Conservation (phyloP, 441 rosid genomes). For the Aquilaria agallochum region DNA sequence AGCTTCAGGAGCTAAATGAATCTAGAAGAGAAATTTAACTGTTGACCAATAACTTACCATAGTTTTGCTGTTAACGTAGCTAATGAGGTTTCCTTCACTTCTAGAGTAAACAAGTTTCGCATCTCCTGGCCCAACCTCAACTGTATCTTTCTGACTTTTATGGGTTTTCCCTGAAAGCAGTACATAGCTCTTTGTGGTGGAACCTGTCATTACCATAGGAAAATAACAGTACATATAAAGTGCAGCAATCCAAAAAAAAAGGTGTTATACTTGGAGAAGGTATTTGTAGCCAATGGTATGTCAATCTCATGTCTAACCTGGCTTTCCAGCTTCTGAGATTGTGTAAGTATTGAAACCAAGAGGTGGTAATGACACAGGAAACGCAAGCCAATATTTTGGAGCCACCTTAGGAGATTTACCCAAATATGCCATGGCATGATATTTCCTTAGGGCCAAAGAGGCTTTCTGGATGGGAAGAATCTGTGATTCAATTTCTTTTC, state of each 20-base stretch:
- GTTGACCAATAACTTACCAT: constrained; percentile 20
- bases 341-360: constrained; percentile 46
- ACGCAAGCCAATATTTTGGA: constrained; percentile 56
- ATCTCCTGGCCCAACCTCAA: constrained; percentile 38
- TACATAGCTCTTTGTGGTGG: constrained; percentile 25
- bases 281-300: not conserved
- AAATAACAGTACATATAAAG: constrained; percentile 1
- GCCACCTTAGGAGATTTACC: constrained; percentile 29
- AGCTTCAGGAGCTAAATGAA: not conserved
- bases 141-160: constrained; percentile 18
- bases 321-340: constrained; percentile 34
- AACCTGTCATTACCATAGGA: constrained; percentile 24
- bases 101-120: constrained; percentile 31
- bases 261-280: not conserved
- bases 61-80: constrained; percentile 27
- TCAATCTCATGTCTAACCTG: constrained; percentile 33
- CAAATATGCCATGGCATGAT: constrained; percentile 37
- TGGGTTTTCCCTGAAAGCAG: constrained; percentile 20
- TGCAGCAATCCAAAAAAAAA: constrained; percentile 7
- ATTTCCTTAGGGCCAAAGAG: constrained; percentile 30
- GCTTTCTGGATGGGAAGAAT: constrained; percentile 34
- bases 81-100: constrained; percentile 30
- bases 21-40: not conserved
- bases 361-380: constrained; percentile 46
- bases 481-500: constrained; percentile 41